Base-by-base conservation (phyloP, 495 filamentous ascomycete genomes). In the Podospora sp. region DNA sequence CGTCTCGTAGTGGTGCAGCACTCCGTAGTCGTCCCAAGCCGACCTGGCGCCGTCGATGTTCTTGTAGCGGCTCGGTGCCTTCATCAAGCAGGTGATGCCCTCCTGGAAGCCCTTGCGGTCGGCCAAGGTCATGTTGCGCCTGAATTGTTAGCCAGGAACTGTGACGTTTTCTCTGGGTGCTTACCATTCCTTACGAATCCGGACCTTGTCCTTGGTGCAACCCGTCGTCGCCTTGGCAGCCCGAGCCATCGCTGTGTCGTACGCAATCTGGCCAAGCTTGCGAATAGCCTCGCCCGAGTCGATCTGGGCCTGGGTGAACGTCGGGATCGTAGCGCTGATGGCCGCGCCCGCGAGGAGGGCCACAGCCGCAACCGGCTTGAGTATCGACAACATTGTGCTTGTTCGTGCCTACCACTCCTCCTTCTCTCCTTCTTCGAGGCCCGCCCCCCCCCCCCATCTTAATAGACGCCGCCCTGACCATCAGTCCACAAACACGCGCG, bases 101-200 rank as follows among this genome's bases (percentile, higher is more conserved):
- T 76, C 75, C 11, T 73, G 70, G 60, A 73, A 81, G 2, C 62
- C 74, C 53, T 71, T 78, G 33, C 80, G 76, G 66, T 83, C 79
- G 9, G 70, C 25, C 0, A 70, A 60, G 9, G 79, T 73, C 64
- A 83, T 77, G 51, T 74, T 77, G 63, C 78, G 73, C 81, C 81
- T 82, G 9, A 65, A 61, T 20, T 22, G 24, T 63, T 21, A 66
- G 58, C 8, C 25, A 40, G 14, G 50, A 18, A n/a, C 6, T 7
- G 35, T n/a, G 1, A 14, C 8, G 2, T 21, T 1, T 33, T 5
- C 4, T 18, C 21, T 36, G 21, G 26, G 18, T 0, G 58, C 74
- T 49, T 67, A 81, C 81, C 81, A 84, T 77, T 84, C 81, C 68
- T 79, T 80, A 53, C 81, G 72, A 27, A 82, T 70, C 51, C 74